phyloP scores from a whole-genome alignment of 805 yeast species.

The Ogataea salicorniae region DNA sequence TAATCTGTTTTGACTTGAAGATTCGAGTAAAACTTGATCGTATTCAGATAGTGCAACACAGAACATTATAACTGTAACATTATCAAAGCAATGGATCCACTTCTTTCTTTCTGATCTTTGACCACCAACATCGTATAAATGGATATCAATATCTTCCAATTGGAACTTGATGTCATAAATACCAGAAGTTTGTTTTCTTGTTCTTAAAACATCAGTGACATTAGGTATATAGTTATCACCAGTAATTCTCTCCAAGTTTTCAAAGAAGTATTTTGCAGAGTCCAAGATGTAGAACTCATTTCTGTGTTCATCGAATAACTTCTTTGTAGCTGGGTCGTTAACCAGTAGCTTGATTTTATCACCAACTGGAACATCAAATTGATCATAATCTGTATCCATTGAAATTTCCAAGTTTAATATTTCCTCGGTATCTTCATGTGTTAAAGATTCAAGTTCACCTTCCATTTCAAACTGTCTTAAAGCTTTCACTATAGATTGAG shows the following conservation, averaged over 20 bases:
- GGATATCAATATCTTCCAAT: conserved; percentile 62
- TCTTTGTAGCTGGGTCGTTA: conserved; percentile 50
- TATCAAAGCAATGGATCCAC: conserved; percentile 96
- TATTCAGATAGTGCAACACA: conserved; percentile 90
- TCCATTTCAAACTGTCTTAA: conserved; percentile 46
- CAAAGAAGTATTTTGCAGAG: conserved; percentile 74
- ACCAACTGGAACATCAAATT: conserved; percentile 48
- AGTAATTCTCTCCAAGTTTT: conserved; percentile 58
- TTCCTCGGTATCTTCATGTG: conserved; percentile 36
- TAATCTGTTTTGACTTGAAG: conserved; percentile 66
- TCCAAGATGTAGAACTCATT: conserved; percentile 80
- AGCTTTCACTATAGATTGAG: conserved; percentile 65
- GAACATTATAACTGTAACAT: conserved; percentile 82
- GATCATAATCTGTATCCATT: conserved; percentile 44
- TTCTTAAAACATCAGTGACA: conserved; percentile 73
- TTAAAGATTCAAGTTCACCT: conserved; percentile 28
- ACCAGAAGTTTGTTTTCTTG: conserved; percentile 91
- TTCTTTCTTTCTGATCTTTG: conserved; percentile 93
- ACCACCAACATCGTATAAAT: conserved; percentile 86
- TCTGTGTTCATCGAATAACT: conserved; percentile 52
- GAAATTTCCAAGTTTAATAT: conserved; percentile 44
- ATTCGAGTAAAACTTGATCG: conserved; percentile 81
- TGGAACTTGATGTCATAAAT: conserved; percentile 77
- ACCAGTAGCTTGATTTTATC: conserved; percentile 47
- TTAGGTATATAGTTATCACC: conserved; percentile 61